phyloP scores from a whole-genome alignment of 192 early-diverging fungal species.

The Coemansia sp. region DNA sequence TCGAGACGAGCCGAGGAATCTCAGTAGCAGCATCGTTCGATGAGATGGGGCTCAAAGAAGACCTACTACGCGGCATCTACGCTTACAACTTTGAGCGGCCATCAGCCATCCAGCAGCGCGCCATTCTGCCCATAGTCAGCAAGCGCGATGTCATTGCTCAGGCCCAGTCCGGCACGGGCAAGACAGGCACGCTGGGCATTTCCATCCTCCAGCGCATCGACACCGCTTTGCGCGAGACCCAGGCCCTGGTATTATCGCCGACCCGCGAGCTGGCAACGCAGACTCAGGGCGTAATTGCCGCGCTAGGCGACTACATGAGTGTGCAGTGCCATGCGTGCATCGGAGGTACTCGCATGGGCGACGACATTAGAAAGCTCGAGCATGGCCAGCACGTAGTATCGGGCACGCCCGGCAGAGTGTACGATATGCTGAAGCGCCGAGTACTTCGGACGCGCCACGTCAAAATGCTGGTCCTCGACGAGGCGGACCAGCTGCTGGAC shows the following conservation, averaged over 20 bases:
- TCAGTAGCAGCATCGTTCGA: slow-evolving; percentile 87
- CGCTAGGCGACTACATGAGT: slow-evolving; percentile 97
- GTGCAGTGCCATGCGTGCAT: slow-evolving; percentile 95
- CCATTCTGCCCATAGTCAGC: slow-evolving; percentile 84
- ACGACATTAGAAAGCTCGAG: slow-evolving; percentile 93
- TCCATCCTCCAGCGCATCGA: slow-evolving; percentile 90
- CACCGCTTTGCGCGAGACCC: slow-evolving; percentile 83
- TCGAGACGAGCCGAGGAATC: slow-evolving; percentile 84
- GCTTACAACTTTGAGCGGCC: slow-evolving; percentile 99
- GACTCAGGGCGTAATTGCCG: slow-evolving; percentile 89
- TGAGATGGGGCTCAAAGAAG: slow-evolving; percentile 96
- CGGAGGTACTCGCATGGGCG: slow-evolving; percentile 88
- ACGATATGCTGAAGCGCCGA: slow-evolving; percentile 94
- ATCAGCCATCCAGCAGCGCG: slow-evolving; percentile 98
- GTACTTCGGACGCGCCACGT: slow-evolving; percentile 79
- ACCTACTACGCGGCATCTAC: slow-evolving; percentile 94
- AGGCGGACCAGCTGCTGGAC: slow-evolving; percentile 95
- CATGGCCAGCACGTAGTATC: slow-evolving; percentile 91
- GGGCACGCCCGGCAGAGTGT: slow-evolving; percentile 95
- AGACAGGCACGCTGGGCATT: slow-evolving; percentile 97
- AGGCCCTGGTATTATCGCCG: slow-evolving; percentile 91
- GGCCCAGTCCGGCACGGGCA: slow-evolving; percentile 98
- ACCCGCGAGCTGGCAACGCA: slow-evolving; percentile 96
- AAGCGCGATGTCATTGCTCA: slow-evolving; percentile 96
- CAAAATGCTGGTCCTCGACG: slow-evolving; percentile 96